phyloP scores from a whole-genome alignment of 2,329 filamentous ascomycete species.

The Fusarium nygamai region DNA sequence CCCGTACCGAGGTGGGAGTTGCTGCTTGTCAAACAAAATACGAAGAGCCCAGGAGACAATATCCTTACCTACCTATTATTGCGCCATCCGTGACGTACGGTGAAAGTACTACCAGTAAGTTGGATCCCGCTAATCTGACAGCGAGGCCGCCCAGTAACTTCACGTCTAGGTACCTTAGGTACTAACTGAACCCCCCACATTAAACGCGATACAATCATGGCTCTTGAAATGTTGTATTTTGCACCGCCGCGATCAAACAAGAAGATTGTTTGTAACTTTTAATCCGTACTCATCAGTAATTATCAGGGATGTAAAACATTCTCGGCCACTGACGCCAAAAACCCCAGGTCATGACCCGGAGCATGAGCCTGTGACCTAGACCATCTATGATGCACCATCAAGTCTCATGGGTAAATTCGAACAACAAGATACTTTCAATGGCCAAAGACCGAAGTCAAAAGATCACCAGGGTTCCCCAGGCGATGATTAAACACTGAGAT shows the following conservation, averaged over 20 bases:
- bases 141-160: conserved; percentile 32
- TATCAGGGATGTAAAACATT: not conserved
- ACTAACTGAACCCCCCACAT: not conserved
- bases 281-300: not conserved
- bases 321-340: not conserved
- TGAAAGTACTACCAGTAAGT: not conserved
- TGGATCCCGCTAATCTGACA: conserved; percentile 25
- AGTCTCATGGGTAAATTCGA: not conserved
- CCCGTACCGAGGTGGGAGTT: not conserved
- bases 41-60: not conserved
- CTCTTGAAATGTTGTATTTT: conserved; percentile 2
- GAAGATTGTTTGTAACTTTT: not conserved
- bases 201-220: not conserved
- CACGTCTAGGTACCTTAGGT: not conserved
- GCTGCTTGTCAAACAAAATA: not conserved
- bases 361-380: conserved; percentile 6
- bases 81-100: conserved; percentile 14
- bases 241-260: conserved; percentile 11
- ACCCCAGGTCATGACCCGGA: conserved; percentile 1
- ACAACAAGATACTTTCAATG: not conserved
- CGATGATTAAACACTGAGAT: not conserved
- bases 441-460: conserved; percentile 5
- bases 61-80: not conserved
- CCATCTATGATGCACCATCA: not conserved
- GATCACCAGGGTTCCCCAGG: conserved; percentile 19